Conservation (phyloP, 2,329 filamentous ascomycete genomes). For the Microcyclospora pomicola region DNA sequence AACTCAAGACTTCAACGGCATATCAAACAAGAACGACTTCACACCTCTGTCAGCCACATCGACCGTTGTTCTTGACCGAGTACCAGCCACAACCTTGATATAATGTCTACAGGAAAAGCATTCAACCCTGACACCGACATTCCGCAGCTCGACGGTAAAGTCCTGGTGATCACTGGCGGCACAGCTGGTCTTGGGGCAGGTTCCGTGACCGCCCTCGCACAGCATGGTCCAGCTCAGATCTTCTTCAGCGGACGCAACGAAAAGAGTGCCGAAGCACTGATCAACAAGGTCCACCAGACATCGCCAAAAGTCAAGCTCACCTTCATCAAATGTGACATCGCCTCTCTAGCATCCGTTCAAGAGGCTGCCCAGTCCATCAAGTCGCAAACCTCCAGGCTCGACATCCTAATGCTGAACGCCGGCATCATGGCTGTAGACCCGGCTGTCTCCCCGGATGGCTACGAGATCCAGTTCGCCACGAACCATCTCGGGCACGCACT, state of each 20-base stretch:
- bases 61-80: too few species aligned
- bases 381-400: constrained; percentile 12
- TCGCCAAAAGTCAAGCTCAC: constrained; percentile 26
- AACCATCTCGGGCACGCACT: constrained; percentile 24
- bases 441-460: constrained; percentile 14
- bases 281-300: constrained; percentile 25
- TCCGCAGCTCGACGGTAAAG: constrained; percentile 19
- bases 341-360: constrained; percentile 12
- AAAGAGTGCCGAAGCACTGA: constrained; percentile 32
- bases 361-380: constrained; percentile 10
- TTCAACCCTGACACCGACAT: constrained; percentile 21
- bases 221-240: constrained; percentile 38
- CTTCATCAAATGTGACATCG: constrained; percentile 18
- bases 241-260: constrained; percentile 39
- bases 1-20: too few species aligned
- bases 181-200: constrained; percentile 18
- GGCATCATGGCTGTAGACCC: constrained; percentile 17
- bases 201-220: constrained; percentile 34
- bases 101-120: neutral
- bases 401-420: constrained; percentile 20
- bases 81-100: too few species aligned
- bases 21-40: too few species aligned
- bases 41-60: too few species aligned
- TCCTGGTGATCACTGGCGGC: constrained; percentile 17
- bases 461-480: constrained; percentile 22